These are phyloP conservation scores for Candida pini DNA, from an alignment of 805 yeast genomes.

Conservation along the genomic window DNA sequence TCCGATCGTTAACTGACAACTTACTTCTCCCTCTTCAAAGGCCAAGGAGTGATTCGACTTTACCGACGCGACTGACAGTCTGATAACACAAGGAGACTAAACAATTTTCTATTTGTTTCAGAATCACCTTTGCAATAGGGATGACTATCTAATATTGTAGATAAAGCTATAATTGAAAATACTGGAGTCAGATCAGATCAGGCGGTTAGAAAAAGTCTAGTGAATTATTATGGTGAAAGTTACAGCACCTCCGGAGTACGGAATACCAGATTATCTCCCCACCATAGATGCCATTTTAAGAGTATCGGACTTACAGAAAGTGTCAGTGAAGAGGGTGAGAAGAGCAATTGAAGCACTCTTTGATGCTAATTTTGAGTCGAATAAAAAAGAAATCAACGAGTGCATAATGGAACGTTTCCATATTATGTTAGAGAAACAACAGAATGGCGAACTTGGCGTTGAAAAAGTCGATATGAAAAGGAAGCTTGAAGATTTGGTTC, in stretches of 20 bases:
- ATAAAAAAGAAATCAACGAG: constrained; percentile 53
- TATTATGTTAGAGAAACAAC: constrained; percentile 36
- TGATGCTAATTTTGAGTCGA: constrained; percentile 42
- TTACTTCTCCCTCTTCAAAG: too few relatives aligned
- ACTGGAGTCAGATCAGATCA: too few relatives aligned
- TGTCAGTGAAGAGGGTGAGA: constrained; percentile 67
- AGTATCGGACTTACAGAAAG: constrained; percentile 62
- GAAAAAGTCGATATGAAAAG: constrained; percentile 10
- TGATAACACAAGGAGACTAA: too few relatives aligned
- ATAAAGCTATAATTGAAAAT: too few relatives aligned
- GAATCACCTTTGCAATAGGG: too few relatives aligned
- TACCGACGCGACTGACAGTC: too few relatives aligned
- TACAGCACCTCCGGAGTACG: constrained; percentile 1
- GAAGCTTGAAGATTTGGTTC: constrained; percentile 34
- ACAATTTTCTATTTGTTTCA: too few relatives aligned
- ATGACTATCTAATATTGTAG: too few relatives aligned
- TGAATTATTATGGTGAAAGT: background rate
- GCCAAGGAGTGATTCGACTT: too few relatives aligned
- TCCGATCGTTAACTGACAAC: too few relatives aligned
- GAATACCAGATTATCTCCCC: constrained; percentile 39
- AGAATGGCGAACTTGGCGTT: constrained; percentile 16
- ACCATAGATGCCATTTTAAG: constrained; percentile 69
- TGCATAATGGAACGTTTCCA: constrained; percentile 56
- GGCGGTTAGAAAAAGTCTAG: too few relatives aligned
- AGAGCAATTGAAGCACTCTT: constrained; percentile 68